Conservation (phyloP, 2,329 filamentous ascomycete species). For the Aplosporella prunicola region DNA sequence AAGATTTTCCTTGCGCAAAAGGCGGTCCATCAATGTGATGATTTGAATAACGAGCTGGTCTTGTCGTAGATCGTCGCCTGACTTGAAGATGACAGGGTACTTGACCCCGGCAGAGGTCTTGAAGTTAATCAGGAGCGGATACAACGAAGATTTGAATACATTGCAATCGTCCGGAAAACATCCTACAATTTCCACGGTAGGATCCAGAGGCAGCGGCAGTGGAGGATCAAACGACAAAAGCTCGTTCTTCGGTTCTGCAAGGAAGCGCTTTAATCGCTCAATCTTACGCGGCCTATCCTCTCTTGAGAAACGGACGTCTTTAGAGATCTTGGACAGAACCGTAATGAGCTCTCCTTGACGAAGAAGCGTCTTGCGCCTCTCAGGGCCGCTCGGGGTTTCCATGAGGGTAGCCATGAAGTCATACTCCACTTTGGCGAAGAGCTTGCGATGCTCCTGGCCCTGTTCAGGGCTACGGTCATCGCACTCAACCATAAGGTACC, state of each 20-base stretch:
- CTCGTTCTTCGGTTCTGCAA: conserved; percentile 86
- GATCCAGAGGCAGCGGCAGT: conserved; percentile 79
- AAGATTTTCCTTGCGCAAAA: conserved; percentile 90
- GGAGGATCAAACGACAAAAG: conserved; percentile 74
- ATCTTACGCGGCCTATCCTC: conserved; percentile 72
- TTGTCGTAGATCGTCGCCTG: conserved; percentile 89
- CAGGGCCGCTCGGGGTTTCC: conserved; percentile 57
- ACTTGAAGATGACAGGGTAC: conserved; percentile 95
- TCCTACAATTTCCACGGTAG: conserved; percentile 67
- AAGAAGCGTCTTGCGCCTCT: conserved; percentile 64
- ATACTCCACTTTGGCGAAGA: conserved; percentile 89
- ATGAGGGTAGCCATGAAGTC: conserved; percentile 90
- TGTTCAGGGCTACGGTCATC: conserved; percentile 73
- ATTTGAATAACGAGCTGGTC: conserved; percentile 97
- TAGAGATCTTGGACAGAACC: conserved; percentile 78
- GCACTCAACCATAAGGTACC: conserved; percentile 98
- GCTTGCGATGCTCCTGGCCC: conserved; percentile 62
- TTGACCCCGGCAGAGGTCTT: conserved; percentile 66
- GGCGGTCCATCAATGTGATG: conserved; percentile 93
- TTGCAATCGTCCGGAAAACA: conserved; percentile 75
- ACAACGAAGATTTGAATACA: conserved; percentile 92
- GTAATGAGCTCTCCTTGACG: conserved; percentile 85
- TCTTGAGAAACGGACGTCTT: conserved; percentile 73
- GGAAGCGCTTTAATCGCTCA: conserved; percentile 71
- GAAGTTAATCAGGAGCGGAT: conserved; percentile 84